These are phyloP conservation scores for Aspergillus taichungensis DNA, from an alignment of 495 filamentous ascomycete species.

Conservation along the genomic window DNA sequence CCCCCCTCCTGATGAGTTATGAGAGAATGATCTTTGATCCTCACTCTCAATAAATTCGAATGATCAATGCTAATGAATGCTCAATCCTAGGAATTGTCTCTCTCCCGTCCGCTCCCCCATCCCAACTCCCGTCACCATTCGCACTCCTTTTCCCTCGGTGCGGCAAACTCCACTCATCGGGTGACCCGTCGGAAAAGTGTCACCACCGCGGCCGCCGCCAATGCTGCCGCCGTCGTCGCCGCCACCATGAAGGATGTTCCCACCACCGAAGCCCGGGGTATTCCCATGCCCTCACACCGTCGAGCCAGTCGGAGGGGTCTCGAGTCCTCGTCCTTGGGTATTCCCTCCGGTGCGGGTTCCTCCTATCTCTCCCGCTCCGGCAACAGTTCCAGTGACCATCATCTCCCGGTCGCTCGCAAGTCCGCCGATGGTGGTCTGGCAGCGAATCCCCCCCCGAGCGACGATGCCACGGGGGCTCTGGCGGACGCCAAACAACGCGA, in stretches of 20 bases:
- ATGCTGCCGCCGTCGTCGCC: conserved; percentile 65
- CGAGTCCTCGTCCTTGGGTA: conserved; percentile 36
- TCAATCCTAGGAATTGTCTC: conserved; percentile 33
- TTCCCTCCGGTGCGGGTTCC: conserved; percentile 27
- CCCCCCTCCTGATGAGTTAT: background rate
- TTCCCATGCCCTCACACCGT: conserved; percentile 33
- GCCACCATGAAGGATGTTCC: conserved; percentile 60
- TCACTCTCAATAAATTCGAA: too few species aligned
- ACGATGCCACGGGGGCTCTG: conserved; percentile 30
- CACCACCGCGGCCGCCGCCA: conserved; percentile 64
- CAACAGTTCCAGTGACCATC: conserved; percentile 45
- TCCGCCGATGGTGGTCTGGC: conserved; percentile 16
- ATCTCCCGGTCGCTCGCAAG: conserved; percentile 44
- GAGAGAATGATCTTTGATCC: too few species aligned
- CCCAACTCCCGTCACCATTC: conserved; percentile 65
- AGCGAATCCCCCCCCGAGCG: conserved; percentile 31
- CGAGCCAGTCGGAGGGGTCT: conserved; percentile 36
- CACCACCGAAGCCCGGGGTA: conserved; percentile 32
- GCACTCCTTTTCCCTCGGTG: conserved; percentile 70
- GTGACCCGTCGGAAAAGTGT: conserved; percentile 91
- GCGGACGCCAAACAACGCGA: conserved; percentile 53
- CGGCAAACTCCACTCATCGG: conserved; percentile 72
- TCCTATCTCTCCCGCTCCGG: conserved; percentile 39
- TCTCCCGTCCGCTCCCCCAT: conserved; percentile 36
- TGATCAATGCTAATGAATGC: conserved; percentile 5